Percentiles rank a stretch among this genome's conserved stretches.
Evolutionary conservation across 805 yeast genomes (phyloP).

Genomic region (Starmerella sirachaensis): DNA sequence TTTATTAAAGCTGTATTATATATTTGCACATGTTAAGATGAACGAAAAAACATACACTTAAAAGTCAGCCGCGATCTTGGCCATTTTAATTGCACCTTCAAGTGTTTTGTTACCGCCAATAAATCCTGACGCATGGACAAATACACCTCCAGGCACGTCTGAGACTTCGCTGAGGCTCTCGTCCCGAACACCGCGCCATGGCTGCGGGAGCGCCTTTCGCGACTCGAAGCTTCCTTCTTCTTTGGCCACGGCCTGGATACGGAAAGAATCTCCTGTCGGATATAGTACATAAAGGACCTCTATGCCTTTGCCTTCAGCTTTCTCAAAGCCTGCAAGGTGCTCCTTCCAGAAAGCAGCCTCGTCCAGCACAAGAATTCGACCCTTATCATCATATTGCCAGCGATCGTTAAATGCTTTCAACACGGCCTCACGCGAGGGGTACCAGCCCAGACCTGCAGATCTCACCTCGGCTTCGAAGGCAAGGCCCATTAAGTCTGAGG

Average conservation of each 20-base stretch:
- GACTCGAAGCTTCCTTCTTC: conserved; percentile 65
- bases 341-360: conserved; percentile 91
- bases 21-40: too few species aligned
- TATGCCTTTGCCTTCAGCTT: conserved; percentile 3
- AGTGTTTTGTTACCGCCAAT: conserved; percentile 83
- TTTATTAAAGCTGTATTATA: too few species aligned
- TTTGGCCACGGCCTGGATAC: conserved; percentile 89
- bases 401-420: conserved; percentile 53
- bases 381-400: conserved; percentile 48
- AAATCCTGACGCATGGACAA: conserved; percentile 90
- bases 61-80: conserved; percentile 34
- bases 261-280: conserved; percentile 62
- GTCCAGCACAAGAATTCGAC: conserved; percentile 62
- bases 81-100: conserved; percentile 69
- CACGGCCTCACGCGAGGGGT: conserved; percentile 77
- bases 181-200: conserved; percentile 93
- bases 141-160: conserved; percentile 80
- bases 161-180: conserved; percentile 58
- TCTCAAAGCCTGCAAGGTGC: conserved; percentile 61
- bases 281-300: conserved; percentile 66
- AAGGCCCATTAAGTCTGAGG: conserved; percentile 72
- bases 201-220: conserved; percentile 77
- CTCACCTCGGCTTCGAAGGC: conserved; percentile 58
- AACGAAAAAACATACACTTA: too few species aligned
- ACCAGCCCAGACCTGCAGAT: conserved; percentile 73